A percentile compares a stretch with the other conserved stretches of the same genome.
Conservation (phyloP, 371 early-diverging fungal species). For the Nematocida homosporus region DNA sequence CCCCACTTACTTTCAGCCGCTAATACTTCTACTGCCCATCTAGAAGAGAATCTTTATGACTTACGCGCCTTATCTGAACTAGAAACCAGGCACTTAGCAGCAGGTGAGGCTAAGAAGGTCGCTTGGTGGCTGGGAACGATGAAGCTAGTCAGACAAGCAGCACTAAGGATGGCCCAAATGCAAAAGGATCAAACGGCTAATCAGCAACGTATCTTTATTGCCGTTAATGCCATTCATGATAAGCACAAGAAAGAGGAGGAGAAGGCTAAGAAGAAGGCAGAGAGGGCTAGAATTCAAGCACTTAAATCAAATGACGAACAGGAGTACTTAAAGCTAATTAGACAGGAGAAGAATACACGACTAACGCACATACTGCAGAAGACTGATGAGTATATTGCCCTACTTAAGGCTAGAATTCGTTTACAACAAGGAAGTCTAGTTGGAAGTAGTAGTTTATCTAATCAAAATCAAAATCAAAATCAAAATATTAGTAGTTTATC, state of each 20-base stretch:
- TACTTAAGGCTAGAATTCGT: slow-evolving; percentile 44
- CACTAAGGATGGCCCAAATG: slow-evolving; percentile 20
- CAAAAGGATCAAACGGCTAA: slow-evolving; percentile 46
- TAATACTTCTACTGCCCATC: slow-evolving; percentile 27
- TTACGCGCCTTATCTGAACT: slow-evolving; percentile 29
- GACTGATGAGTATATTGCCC: slow-evolving; percentile 43
- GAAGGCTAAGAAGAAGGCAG: slow-evolving; percentile 39
- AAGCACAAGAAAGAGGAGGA: slow-evolving; percentile 55
- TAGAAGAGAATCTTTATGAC: slow-evolving; percentile 47
- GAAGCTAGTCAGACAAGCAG: slow-evolving; percentile 25
- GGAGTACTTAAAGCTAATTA: slow-evolving; percentile 48
- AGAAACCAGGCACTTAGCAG: slow-evolving; percentile 46
- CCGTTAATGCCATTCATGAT: slow-evolving; percentile 49
- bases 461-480: too few species aligned
- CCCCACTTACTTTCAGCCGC: slow-evolving; percentile 27
- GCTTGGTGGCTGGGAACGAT: slow-evolving; percentile 40
- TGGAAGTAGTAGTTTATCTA: background rate
- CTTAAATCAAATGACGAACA: slow-evolving; percentile 55
- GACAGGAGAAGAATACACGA: slow-evolving; percentile 45
- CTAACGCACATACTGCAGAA: slow-evolving; percentile 44
- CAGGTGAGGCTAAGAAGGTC: slow-evolving; percentile 47
- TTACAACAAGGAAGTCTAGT: slow-evolving; percentile 29
- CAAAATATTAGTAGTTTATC: background rate
- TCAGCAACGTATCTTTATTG: slow-evolving; percentile 51
- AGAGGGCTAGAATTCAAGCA: slow-evolving; percentile 50